A percentile compares a stretch with the other conserved stretches of the same genome.
phyloP scores from a whole-genome alignment of 2,329 filamentous ascomycete genomes.

The Pseudogymnoascus sp. region DNA sequence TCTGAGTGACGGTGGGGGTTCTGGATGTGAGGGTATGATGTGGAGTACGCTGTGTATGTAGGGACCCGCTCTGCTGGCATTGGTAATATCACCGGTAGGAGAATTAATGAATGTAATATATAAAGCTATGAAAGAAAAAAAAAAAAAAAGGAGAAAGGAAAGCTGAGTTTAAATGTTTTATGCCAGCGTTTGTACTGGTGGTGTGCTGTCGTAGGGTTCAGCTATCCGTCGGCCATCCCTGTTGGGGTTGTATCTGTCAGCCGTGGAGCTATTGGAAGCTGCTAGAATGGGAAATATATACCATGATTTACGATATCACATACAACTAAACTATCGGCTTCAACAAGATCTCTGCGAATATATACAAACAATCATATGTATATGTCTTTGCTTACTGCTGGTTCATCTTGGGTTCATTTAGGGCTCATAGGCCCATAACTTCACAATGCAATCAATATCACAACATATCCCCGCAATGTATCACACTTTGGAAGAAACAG shows the following conservation, averaged over 20 bases:
- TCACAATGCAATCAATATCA: neutral
- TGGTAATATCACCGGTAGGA: neutral
- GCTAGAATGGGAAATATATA: neutral
- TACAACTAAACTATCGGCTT: neutral
- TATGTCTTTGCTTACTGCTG: neutral
- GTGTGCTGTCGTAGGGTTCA: constrained; percentile 1
- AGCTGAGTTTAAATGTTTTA: neutral
- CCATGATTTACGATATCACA: neutral
- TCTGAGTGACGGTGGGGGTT: neutral
- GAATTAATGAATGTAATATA: neutral
- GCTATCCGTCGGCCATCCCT: neutral
- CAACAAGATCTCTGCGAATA: neutral
- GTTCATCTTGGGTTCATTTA: neutral
- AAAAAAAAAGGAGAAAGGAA: neutral
- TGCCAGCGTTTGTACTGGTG: neutral
- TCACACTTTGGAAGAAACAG: neutral
- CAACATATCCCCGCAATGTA: neutral
- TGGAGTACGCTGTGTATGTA: neutral
- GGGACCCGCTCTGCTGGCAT: neutral
- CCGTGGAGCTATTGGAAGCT: neutral
- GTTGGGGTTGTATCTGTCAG: neutral
- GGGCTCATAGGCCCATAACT: neutral
- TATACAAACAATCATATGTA: neutral
- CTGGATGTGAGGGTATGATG: neutral
- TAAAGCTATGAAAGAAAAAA: neutral